A percentile compares a stretch with the other conserved stretches of the same genome.
These are phyloP conservation scores for Glonium stellatum DNA, from an alignment of 495 filamentous ascomycete species.

Conservation along the genomic window DNA sequence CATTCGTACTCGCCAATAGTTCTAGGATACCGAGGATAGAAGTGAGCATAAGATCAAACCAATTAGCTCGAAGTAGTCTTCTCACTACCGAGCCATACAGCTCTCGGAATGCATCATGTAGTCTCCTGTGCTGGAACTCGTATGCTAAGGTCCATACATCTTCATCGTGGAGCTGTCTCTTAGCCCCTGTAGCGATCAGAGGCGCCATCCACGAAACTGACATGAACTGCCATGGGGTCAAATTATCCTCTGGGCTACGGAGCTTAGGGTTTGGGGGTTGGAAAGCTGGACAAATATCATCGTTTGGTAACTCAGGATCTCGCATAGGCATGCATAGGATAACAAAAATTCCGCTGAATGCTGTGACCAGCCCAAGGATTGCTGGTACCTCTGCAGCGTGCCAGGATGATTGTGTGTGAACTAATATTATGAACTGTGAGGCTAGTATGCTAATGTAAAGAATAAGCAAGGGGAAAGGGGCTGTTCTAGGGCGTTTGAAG, in stretches of 20 bases:
- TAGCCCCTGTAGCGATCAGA: slow-evolving; percentile 56
- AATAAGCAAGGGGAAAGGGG: slow-evolving; percentile 35
- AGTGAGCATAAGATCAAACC: slow-evolving; percentile 64
- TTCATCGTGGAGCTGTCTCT: slow-evolving; percentile 59
- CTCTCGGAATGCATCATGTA: slow-evolving; percentile 66
- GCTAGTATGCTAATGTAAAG: slow-evolving; percentile 34
- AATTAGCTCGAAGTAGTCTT: slow-evolving; percentile 66
- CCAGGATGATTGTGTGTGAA: slow-evolving; percentile 28
- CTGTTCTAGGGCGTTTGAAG: slow-evolving; percentile 44
- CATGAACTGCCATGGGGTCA: slow-evolving; percentile 75
- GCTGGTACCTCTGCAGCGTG: slow-evolving; percentile 36
- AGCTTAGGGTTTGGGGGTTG: slow-evolving; percentile 50
- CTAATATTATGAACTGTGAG: slow-evolving; percentile 36
- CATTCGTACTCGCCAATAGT: slow-evolving; percentile 45
- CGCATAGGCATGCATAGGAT: slow-evolving; percentile 69
- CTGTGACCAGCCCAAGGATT: slow-evolving; percentile 37
- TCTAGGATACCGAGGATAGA: slow-evolving; percentile 55
- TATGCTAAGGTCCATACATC: slow-evolving; percentile 72
- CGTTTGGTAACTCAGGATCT: slow-evolving; percentile 48
- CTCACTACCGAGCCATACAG: slow-evolving; percentile 63
- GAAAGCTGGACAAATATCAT: slow-evolving; percentile 55
- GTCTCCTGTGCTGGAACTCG: slow-evolving; percentile 65
- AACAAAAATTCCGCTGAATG: slow-evolving; percentile 41
- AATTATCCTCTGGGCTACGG: slow-evolving; percentile 74
- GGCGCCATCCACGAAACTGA: slow-evolving; percentile 77